Conservation (phyloP, 2,329 filamentous ascomycete species). For the Stachybotrys chlorohalonatus region DNA sequence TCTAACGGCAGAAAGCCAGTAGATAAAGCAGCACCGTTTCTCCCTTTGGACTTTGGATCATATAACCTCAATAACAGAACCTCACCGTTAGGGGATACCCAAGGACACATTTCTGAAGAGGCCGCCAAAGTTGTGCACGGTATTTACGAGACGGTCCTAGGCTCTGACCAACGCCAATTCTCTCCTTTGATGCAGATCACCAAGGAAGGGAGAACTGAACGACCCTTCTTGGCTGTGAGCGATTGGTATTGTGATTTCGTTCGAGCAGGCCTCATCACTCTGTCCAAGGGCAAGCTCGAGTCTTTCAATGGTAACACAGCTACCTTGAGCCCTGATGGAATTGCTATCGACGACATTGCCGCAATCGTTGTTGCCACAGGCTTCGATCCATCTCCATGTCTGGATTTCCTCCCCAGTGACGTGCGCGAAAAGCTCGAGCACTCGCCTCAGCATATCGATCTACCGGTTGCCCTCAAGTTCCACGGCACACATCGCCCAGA, state of each 20-base stretch:
- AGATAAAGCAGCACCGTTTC: constrained; percentile 46
- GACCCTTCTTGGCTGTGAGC: constrained; percentile 59
- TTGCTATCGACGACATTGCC: constrained; percentile 44
- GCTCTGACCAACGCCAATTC: constrained; percentile 45
- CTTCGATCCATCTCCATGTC: constrained; percentile 54
- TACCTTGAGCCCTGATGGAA: constrained; percentile 16
- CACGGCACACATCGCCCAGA: constrained; percentile 54
- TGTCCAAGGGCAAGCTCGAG: constrained; percentile 37
- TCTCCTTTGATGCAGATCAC: constrained; percentile 30
- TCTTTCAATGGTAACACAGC: constrained; percentile 25
- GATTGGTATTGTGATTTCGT: constrained; percentile 69
- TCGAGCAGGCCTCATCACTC: constrained; percentile 49
- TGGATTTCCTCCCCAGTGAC: constrained; percentile 53
- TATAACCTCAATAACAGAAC: constrained; percentile 61
- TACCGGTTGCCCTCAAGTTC: constrained; percentile 59
- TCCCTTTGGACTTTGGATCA: constrained; percentile 63
- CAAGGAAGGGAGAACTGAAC: constrained; percentile 32
- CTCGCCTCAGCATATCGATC: constrained; percentile 40
- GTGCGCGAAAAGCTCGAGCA: constrained; percentile 50
- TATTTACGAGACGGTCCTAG: constrained; percentile 37
- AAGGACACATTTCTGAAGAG: constrained; percentile 54
- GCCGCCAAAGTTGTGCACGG: constrained; percentile 45
- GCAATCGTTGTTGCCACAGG: constrained; percentile 69
- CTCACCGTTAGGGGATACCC: constrained; percentile 48
- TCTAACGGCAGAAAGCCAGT: constrained; percentile 24